Conservation (phyloP, 495 filamentous ascomycete genomes). For the Clavariopsis aquatica region DNA sequence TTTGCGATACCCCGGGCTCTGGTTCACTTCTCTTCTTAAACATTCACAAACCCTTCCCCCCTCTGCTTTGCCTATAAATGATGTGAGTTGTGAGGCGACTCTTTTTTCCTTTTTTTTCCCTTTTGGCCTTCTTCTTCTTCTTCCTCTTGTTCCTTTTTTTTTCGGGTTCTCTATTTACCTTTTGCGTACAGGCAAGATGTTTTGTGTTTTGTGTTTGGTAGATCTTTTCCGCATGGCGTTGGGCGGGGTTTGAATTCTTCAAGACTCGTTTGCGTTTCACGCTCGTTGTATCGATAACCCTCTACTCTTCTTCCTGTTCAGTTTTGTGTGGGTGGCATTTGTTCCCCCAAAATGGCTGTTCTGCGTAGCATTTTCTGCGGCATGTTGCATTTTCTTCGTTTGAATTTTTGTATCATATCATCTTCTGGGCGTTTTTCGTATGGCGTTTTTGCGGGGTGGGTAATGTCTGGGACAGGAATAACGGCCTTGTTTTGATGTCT, state of each 20-base stretch:
- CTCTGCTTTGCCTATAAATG: not conserved
- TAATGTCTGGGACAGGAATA: constrained; percentile 2
- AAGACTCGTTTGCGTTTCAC: constrained; percentile 1
- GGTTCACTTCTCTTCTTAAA: not conserved
- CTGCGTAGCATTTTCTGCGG: constrained; percentile 26
- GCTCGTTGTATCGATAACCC: constrained; percentile 31
- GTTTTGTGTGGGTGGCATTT: constrained; percentile 17
- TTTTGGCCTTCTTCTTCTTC: too few species aligned
- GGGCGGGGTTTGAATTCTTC: constrained; percentile 15
- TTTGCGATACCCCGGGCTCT: constrained; percentile 26
- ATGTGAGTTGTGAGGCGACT: constrained; percentile 1
- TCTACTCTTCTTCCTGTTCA: constrained; percentile 18
- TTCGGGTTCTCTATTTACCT: not conserved
- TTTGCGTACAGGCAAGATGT: not conserved
- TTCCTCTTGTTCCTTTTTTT: not conserved
- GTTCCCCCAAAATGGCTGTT: constrained; percentile 17
- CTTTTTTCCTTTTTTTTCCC: not conserved
- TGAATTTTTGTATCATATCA: constrained; percentile 6
- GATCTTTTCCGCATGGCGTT: constrained; percentile 33
- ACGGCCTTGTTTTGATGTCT: constrained; percentile 11
- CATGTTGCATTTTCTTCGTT: constrained; percentile 16
- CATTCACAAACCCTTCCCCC: not conserved
- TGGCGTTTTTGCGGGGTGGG: not conserved
- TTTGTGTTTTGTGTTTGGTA: not conserved
- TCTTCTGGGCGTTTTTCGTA: not conserved